phyloP scores from a whole-genome alignment of 305 asterid genomes.

The Fraxinus angustifolia region DNA sequence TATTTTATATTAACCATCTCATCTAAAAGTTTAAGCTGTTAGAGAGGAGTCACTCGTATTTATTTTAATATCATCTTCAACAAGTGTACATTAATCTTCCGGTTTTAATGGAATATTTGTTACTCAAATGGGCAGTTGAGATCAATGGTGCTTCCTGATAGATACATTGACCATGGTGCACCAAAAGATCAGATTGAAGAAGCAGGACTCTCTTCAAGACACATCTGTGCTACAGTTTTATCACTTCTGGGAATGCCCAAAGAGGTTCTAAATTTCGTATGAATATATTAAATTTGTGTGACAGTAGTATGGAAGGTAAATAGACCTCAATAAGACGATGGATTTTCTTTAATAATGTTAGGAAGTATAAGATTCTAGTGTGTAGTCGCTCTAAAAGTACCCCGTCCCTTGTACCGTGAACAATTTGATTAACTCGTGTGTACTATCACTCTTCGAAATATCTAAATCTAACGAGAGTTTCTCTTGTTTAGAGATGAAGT shows the following conservation, averaged over 20 bases:
- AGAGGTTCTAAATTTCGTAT: background rate
- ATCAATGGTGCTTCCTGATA: slow-evolving; percentile 68
- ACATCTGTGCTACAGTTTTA: slow-evolving; percentile 55
- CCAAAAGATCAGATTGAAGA: slow-evolving; percentile 61
- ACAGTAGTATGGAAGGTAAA: background rate
- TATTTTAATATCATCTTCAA: background rate
- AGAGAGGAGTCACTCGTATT: background rate
- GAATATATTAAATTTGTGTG: background rate
- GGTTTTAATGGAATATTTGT: background rate
- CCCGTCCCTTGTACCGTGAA: background rate
- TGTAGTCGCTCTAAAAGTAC: background rate
- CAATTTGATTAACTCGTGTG: background rate
- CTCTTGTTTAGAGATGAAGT: background rate
- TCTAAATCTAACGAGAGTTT: background rate
- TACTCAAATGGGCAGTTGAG: slow-evolving; percentile 45
- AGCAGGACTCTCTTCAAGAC: slow-evolving; percentile 68
- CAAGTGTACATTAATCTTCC: background rate
- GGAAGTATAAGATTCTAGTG: background rate
- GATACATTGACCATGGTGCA: slow-evolving; percentile 72
- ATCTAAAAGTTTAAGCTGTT: background rate
- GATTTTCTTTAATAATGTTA: background rate
- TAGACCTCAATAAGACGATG: background rate
- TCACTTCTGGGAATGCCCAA: slow-evolving; percentile 24
- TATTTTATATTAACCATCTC: background rate
- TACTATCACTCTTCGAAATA: background rate